Base-by-base conservation (phyloP, 768 basidiomycete species). In the Pleurotus giganteus region DNA sequence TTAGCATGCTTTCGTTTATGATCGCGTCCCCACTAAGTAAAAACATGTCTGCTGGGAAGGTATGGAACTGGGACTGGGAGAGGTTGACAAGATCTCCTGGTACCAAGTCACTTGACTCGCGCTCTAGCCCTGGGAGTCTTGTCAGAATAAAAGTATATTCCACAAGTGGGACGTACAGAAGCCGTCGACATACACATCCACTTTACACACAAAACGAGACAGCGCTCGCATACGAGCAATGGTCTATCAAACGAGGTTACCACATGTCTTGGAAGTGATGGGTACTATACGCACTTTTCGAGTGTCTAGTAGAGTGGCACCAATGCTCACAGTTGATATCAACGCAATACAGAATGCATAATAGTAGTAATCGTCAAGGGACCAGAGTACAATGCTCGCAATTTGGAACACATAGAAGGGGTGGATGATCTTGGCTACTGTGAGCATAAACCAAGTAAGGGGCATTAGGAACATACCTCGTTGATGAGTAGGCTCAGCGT, bases 351-450 rank as follows among this genome's bases (percentile, higher is more conserved):
- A 97, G 61, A 95, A 96, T 9, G 95, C 96, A 68, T 98, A 98
- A 64, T 98, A 98, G 61, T 88, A 94, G 65, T 98, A 99, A 66
- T 98, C 82, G 60, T 99, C 97, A 50, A 98, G 63, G 1, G 90
- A 89, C 97, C 97, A 99, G 4, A 99, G 73, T 34, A 91, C 74
- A 61, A 98, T 89, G 60, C 94, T 97, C 47, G 93, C 93, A 60
- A 98, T 86, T 78, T 99, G 97, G 66, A 99, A 99, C 53, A 99
- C 88, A 66, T 98, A 98, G 71, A 98, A 98, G 0, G 97, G 97
- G 66, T 98, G 96, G 34, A 98, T 88, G 42, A 97, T 84, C 93
- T 51, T 76, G 42, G 17, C 13, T n/a, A 27, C 42, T 19, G 31
- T 4, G 42, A 26, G 41, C 24, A 42, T 37, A 43, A 54, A 32